Conservation (phyloP, 768 basidiomycete species). For the Rhodotorula graminis region DNA sequence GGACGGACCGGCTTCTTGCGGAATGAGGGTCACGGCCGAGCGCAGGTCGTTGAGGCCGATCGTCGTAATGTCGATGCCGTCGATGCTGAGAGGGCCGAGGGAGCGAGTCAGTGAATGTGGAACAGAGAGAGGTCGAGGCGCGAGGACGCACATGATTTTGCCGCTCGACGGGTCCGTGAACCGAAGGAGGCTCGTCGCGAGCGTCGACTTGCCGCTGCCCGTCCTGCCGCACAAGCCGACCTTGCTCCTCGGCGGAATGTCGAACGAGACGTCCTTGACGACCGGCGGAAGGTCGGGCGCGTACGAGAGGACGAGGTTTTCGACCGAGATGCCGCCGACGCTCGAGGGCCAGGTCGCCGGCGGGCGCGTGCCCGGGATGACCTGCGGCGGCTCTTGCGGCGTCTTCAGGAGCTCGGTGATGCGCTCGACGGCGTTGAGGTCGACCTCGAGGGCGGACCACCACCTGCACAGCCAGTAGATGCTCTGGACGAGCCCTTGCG, state of each 20-base stretch:
- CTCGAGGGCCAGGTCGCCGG: constrained; percentile 51
- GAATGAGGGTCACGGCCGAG: constrained; percentile 58
- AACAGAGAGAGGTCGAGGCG: constrained; percentile 26
- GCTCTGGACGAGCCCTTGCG: constrained; percentile 47
- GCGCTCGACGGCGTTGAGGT: constrained; percentile 46
- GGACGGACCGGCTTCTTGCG: constrained; percentile 42
- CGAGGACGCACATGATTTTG: constrained; percentile 53
- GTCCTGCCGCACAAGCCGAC: constrained; percentile 66
- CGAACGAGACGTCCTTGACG: constrained; percentile 58
- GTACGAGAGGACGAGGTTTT: constrained; percentile 61
- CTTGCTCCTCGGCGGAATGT: constrained; percentile 60
- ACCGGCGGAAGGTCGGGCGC: constrained; percentile 61
- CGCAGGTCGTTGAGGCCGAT: constrained; percentile 69
- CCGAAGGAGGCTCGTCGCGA: constrained; percentile 56
- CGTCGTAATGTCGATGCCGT: constrained; percentile 63
- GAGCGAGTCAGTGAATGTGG: not conserved
- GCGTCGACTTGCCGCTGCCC: constrained; percentile 50
- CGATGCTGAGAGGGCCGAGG: constrained; percentile 56
- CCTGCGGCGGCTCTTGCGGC: constrained; percentile 34
- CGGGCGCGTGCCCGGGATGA: constrained; percentile 43
- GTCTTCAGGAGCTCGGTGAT: constrained; percentile 43
- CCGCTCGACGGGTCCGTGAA: constrained; percentile 62
- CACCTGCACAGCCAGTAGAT: constrained; percentile 13
- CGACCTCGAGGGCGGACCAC: constrained; percentile 41
- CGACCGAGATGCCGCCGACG: constrained; percentile 56